Percentiles rank a stretch among this genome's conserved stretches.
phyloP scores from a whole-genome alignment of 176 grass and related monocot genomes.

The barley (Hordeum vulgare) region MorexV3_pseudomolecules_assembly NC_058522.1:560820897-560821396 shows the following conservation, averaged over 20 bases:
- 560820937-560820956: constrained; percentile 22
- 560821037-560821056: constrained; percentile 34
- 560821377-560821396: constrained; percentile 38
- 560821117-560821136: not conserved
- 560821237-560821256: not conserved
- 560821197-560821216: not conserved
- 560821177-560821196: not conserved
- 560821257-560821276: constrained; percentile 40
- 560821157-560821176: not conserved
- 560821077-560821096: not conserved
- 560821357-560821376: constrained; percentile 59
- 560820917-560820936: not conserved
- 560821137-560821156: not conserved
- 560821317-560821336: constrained; percentile 61
- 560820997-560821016: constrained; percentile 13
- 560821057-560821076: not conserved
- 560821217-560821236: not conserved
- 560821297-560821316: constrained; percentile 47
- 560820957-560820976: constrained; percentile 26
- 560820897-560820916: constrained; percentile 5
- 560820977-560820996: constrained; percentile 39
- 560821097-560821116: not conserved
- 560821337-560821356: constrained; percentile 58
- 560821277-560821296: constrained; percentile 60
- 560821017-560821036: constrained; percentile 22